Base-by-base conservation (phyloP, 306 rosid species). In the Prunus campanulata region DNA sequence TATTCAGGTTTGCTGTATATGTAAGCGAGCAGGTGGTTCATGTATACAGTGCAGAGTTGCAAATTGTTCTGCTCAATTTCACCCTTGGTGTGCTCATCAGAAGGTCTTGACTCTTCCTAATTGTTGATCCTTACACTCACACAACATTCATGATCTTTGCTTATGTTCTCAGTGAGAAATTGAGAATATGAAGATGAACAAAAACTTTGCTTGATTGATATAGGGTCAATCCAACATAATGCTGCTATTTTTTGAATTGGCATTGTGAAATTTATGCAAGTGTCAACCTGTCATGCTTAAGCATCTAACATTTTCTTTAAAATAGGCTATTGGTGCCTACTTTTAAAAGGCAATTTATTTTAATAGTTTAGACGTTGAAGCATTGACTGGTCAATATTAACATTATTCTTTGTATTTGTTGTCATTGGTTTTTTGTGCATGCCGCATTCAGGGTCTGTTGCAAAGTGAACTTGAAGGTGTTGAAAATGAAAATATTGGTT, bases 81-180 rank as follows among this genome's bases (percentile, higher is more conserved):
- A 87, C 71, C 90, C 94, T 67, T 90, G 94, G 94, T 90, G 94
- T 84, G 90, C 94, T 80, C 91, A 87, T 77, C 90, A 87, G 59
- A 82, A 86, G 91, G 94, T 90, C 51, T 68, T 13, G 39, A 75
- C 65, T 70, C 70, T 77, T 52, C 46, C 52, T 62, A 44, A 32
- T 54, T 52, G 47, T 39, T 65, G 44, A 46, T 63, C 16, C 46
- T 54, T 75, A 10, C 49, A 10, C 49, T 67, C 65, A 20, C 12
- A 14, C 24, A 20, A 16, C 7, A 2, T 22, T 61, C 22, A 25
- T 70, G 71, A 56, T 57, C 44, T 71, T 78, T 42, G 19, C 39
- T 54, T 44, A 46, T 27, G 59, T 68, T 25, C 13, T 11, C 18
- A 49, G 5, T 49, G 52, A 49, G 52, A 13, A 13, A 49, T 14